A percentile compares a stretch with the other conserved stretches of the same genome.
Evolutionary conservation across 163 green algal genomes (phyloP).

Genomic region (Coccomyxa subellipsoidea): DNA sequence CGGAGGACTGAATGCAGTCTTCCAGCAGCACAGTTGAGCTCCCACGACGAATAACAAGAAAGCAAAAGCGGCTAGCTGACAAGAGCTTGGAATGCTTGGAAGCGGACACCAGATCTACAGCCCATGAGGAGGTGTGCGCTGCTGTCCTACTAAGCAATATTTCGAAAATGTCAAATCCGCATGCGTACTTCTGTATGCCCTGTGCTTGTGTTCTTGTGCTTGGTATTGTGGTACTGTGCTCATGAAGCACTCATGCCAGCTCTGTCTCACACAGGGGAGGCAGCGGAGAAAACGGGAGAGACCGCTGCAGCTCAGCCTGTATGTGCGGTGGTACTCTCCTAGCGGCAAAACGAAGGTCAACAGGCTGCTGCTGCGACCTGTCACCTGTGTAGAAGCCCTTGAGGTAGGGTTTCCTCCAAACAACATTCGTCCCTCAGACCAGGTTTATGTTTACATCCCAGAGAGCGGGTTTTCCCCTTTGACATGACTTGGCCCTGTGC

Average conservation of each 20-base stretch:
- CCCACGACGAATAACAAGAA: neutral
- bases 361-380: conserved; percentile 19
- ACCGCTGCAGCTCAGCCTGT: conserved; percentile 18
- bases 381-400: conserved; percentile 24
- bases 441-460: too few relatives aligned
- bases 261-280: neutral
- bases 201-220: neutral
- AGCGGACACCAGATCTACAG: neutral
- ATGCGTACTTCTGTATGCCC: too few relatives aligned
- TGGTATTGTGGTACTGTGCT: neutral
- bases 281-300: neutral
- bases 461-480: too few relatives aligned
- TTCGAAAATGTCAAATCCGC: too few relatives aligned
- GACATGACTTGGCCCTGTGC: too few relatives aligned
- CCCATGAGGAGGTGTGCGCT: neutral
- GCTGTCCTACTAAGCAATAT: neutral
- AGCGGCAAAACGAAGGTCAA: conserved; percentile 30
- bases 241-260: neutral
- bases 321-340: conserved; percentile 29
- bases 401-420: conserved; percentile 14
- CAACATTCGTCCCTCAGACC: too few relatives aligned
- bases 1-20: neutral
- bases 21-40: neutral
- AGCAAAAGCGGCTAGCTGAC: conserved; percentile 16
- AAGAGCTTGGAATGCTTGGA: conserved; percentile 7